phyloP scores from a whole-genome alignment of 345 rosid species.

The Clausena lansium region DNA sequence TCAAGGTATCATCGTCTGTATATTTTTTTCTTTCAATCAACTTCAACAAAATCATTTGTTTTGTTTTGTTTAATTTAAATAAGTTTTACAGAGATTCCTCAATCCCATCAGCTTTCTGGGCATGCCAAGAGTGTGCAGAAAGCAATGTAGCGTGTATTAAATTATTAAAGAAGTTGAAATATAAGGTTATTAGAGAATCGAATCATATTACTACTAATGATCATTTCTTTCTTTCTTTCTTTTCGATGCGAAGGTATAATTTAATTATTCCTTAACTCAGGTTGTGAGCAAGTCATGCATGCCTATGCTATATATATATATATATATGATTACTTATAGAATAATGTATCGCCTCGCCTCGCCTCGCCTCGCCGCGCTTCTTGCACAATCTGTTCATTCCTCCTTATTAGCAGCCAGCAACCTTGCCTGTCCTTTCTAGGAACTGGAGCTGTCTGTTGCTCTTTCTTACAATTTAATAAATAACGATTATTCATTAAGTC shows the following conservation, averaged over 20 bases:
- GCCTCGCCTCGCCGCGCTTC: constrained; percentile 13
- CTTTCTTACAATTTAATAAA: no score
- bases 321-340: not conserved
- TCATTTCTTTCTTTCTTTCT: no score
- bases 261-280: no score
- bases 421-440: not conserved
- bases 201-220: no score
- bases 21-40: no score
- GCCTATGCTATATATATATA: not conserved
- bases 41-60: no score
- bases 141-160: constrained; percentile 19
- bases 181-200: no score
- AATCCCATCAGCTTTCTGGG: not conserved
- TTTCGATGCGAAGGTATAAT: no score
- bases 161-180: not conserved
- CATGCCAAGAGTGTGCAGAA: constrained; percentile 36
- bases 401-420: not conserved
- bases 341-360: constrained; percentile 11
- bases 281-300: constrained; percentile 2
- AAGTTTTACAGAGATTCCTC: not conserved
- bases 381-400: not conserved
- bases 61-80: not conserved
- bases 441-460: not conserved
- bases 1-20: no score
- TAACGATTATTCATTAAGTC: not conserved